These are phyloP conservation scores for Phoma sp. DNA, from an alignment of 2,329 filamentous ascomycete genomes.

Conservation along the genomic window DNA sequence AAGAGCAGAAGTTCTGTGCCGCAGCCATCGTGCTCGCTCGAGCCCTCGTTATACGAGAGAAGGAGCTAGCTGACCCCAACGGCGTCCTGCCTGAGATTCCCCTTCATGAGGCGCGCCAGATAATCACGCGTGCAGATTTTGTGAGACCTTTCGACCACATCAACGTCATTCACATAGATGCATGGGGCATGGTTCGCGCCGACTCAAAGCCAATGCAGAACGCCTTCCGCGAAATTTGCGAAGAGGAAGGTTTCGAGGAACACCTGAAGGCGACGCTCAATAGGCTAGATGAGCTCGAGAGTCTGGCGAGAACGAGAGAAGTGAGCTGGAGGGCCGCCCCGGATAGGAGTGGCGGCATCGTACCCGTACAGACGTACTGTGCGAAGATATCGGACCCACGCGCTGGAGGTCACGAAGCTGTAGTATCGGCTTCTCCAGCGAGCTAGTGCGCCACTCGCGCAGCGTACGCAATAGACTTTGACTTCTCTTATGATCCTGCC, in stretches of 20 bases:
- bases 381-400: constrained; percentile 29
- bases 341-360: constrained; percentile 35
- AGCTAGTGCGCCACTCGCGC: neutral
- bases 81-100: constrained; percentile 74
- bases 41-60: constrained; percentile 82
- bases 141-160: constrained; percentile 88
- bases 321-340: constrained; percentile 80
- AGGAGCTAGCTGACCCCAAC: constrained; percentile 64
- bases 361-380: constrained; percentile 38
- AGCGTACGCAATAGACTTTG: too few species aligned
- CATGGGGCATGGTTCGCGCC: constrained; percentile 81
- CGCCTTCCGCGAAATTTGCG: constrained; percentile 84
- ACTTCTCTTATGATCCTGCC: neutral
- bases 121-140: constrained; percentile 95
- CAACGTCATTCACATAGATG: constrained; percentile 94
- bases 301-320: constrained; percentile 86
- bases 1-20: constrained; percentile 92
- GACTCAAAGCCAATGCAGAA: constrained; percentile 96
- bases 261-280: constrained; percentile 82
- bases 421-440: neutral
- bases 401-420: constrained; percentile 1
- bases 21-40: constrained; percentile 93
- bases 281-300: constrained; percentile 88
- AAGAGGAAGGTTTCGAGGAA: constrained; percentile 75
- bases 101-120: constrained; percentile 59